Evolutionary conservation across 2,329 filamentous ascomycete species (phyloP).

Genomic region (Fusarium sacchari): DNA sequence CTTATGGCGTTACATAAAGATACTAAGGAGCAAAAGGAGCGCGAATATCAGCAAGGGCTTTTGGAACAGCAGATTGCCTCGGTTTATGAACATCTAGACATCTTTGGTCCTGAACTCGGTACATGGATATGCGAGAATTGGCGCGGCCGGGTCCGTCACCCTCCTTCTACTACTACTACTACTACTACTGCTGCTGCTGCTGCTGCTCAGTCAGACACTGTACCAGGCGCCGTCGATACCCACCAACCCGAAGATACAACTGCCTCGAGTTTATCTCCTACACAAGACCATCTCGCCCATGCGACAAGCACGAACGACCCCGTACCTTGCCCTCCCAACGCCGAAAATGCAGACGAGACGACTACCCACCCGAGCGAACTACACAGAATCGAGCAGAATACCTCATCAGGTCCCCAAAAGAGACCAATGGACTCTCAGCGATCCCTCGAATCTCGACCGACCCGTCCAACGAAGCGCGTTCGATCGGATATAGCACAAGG

Average conservation of each 20-base stretch:
- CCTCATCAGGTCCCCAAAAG: not conserved
- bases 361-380: accelerated
- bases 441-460: not conserved
- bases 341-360: not conserved
- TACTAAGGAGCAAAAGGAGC: not conserved
- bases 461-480: not conserved
- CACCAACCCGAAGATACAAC: accelerated
- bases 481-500: not conserved
- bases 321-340: not conserved
- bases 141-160: not conserved
- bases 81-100: not conserved
- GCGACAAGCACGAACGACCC: not conserved
- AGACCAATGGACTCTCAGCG: not conserved
- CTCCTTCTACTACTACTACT: not conserved
- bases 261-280: accelerated
- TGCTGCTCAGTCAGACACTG: not conserved
- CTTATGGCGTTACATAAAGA: not conserved
- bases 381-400: not conserved
- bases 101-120: not conserved
- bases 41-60: not conserved
- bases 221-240: not conserved
- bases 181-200: not conserved
- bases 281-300: not conserved
- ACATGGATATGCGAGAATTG: not conserved
- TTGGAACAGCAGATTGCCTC: not conserved